Evolutionary conservation across 495 filamentous ascomycete genomes (phyloP).

Genomic region (Hypoxylon cercidicola): DNA sequence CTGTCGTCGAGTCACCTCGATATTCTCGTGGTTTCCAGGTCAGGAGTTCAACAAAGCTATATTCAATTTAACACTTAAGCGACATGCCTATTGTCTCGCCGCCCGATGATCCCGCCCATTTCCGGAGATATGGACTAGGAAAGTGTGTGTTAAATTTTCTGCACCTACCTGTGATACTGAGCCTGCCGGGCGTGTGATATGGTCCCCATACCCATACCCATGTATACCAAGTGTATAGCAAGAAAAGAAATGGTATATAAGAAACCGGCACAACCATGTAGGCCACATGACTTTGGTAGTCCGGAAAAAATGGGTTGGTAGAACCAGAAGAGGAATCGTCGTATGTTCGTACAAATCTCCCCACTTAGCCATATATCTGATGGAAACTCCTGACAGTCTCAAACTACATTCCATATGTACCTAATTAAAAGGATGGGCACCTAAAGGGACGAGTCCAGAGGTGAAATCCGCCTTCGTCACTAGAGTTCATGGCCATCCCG

Average conservation of each 20-base stretch:
- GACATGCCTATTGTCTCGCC: neutral
- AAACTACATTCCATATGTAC: no score
- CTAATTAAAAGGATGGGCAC: no score
- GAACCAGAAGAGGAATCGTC: no score
- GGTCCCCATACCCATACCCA: neutral
- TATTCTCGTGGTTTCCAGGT: neutral
- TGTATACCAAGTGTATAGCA: neutral
- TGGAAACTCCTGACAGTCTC: no score
- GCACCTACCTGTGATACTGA: neutral
- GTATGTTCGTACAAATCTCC: no score
- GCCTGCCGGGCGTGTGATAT: neutral
- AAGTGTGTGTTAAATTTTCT: neutral
- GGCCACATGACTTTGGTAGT: no score
- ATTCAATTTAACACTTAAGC: neutral
- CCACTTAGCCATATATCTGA: no score
- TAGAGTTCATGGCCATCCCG: neutral
- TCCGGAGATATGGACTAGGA: neutral
- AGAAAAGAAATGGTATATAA: neutral
- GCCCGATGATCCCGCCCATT: neutral
- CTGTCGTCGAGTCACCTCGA: neutral
- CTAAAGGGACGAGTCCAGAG: no score
- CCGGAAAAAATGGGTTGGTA: no score
- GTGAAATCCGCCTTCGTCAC: neutral
- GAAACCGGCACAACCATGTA: neutral
- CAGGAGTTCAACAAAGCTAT: neutral